A percentile compares a stretch with the other conserved stretches of the same genome.
These are phyloP conservation scores for Monosporascus sp. DNA, from an alignment of 2,329 filamentous ascomycete genomes.

Conservation along the genomic window DNA sequence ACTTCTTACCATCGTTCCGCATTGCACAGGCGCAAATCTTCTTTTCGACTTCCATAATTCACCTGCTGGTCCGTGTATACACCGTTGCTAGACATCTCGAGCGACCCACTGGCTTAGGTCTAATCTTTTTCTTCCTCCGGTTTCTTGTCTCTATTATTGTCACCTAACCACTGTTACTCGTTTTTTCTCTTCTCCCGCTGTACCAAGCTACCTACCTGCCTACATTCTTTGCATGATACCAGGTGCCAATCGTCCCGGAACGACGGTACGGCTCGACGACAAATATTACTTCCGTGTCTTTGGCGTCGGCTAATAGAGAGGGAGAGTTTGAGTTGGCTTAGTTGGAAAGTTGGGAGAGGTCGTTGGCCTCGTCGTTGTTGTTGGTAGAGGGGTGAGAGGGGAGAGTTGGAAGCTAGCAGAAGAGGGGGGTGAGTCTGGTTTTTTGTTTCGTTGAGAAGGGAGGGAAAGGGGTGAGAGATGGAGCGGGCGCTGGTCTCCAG, in stretches of 20 bases:
- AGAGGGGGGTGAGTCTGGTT: not conserved
- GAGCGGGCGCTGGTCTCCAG: not conserved
- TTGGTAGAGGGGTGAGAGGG: not conserved
- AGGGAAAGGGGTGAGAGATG: not conserved
- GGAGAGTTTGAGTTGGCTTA: too few relatives aligned
- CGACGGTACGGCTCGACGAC: not conserved
- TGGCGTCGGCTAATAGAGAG: not conserved
- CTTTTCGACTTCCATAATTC: not conserved
- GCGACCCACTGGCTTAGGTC: not conserved
- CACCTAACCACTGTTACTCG: constrained; percentile 1
- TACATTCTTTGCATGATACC: constrained; percentile 18
- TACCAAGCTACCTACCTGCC: constrained; percentile 1
- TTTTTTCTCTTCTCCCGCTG: constrained; percentile 1
- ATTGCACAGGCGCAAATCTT: not conserved
- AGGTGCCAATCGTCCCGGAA: constrained; percentile 9
- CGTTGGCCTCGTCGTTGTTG: too few relatives aligned
- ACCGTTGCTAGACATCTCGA: not conserved
- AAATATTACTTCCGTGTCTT: not conserved
- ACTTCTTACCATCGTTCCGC: not conserved
- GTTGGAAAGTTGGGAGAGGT: too few relatives aligned
- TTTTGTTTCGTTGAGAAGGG: not conserved
- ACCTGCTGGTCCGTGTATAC: not conserved
- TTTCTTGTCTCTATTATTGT: not conserved
- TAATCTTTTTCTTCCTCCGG: not conserved
- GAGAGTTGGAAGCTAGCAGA: not conserved